Evolutionary conservation across 2,329 filamentous ascomycete species (phyloP).

Genomic region (Sporothrix luriei): DNA sequence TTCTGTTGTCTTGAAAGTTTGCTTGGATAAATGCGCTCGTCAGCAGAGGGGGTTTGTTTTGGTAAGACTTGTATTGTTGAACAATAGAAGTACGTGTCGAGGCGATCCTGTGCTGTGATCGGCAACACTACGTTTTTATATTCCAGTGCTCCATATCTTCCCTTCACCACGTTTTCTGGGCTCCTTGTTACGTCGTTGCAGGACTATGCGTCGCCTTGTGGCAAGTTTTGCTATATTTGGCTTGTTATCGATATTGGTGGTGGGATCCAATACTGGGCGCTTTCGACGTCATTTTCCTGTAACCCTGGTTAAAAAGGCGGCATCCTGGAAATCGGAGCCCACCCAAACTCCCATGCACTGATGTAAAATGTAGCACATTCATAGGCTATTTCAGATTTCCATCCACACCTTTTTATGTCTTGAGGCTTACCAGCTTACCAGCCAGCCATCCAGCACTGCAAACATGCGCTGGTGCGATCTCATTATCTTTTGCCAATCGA

Average conservation of each 20-base stretch:
- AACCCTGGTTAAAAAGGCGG: not conserved
- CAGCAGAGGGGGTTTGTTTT: too few species aligned
- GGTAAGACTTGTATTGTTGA: not conserved
- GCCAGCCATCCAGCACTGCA: not conserved
- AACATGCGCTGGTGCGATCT: not conserved
- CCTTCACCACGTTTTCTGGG: slow-evolving; percentile 11
- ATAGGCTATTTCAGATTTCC: not conserved
- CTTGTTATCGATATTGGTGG: slow-evolving; percentile 15
- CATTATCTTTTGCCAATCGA: too few species aligned
- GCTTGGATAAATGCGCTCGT: not conserved
- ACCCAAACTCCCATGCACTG: not conserved
- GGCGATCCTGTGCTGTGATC: slow-evolving; percentile 2
- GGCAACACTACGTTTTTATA: slow-evolving; percentile 17
- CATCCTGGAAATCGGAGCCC: not conserved
- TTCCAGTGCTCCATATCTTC: not conserved
- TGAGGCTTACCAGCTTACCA: too few species aligned
- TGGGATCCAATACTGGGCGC: slow-evolving; percentile 8
- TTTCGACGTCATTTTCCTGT: slow-evolving; percentile 25
- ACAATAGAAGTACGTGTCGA: not conserved
- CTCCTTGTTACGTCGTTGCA: slow-evolving; percentile 13
- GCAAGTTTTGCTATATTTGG: not conserved
- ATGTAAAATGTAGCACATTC: slow-evolving; percentile 1
- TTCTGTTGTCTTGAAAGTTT: not conserved
- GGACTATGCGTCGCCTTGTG: slow-evolving; percentile 18
- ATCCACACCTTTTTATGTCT: not conserved